Evolutionary conservation across 2,329 filamentous ascomycete species (phyloP).

Genomic region (Clonostachys byssicola): DNA sequence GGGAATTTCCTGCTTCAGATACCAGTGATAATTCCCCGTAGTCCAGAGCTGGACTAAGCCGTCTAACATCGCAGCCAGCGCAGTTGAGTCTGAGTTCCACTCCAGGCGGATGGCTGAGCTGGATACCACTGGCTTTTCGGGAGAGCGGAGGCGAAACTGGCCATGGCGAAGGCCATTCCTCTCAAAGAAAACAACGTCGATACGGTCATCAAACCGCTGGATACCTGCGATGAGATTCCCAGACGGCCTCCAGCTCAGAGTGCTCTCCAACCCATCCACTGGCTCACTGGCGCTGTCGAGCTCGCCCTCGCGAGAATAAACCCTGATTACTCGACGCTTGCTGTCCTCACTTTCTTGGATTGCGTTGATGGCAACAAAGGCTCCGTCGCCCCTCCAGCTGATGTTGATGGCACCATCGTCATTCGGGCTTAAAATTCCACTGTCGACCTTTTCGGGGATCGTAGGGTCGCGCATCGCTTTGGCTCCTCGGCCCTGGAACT

Average conservation of each 20-base stretch:
- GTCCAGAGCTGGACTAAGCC: slow-evolving; percentile 91
- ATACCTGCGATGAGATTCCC: slow-evolving; percentile 90
- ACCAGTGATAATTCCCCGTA: slow-evolving; percentile 97
- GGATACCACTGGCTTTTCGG: slow-evolving; percentile 33
- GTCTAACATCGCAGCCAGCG: slow-evolving; percentile 74
- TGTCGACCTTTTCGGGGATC: slow-evolving; percentile 86
- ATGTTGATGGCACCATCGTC: slow-evolving; percentile 60
- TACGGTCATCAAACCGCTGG: slow-evolving; percentile 63
- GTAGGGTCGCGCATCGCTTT: slow-evolving; percentile 87
- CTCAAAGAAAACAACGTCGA: slow-evolving; percentile 93
- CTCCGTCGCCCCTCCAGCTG: slow-evolving; percentile 88
- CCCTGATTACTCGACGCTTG: slow-evolving; percentile 73
- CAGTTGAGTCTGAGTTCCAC: slow-evolving; percentile 92
- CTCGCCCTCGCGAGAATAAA: slow-evolving; percentile 85
- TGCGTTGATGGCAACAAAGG: slow-evolving; percentile 82
- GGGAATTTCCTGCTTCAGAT: slow-evolving; percentile 84
- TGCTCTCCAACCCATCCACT: slow-evolving; percentile 83
- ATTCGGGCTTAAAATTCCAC: slow-evolving; percentile 68
- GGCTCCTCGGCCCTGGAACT: slow-evolving; percentile 90
- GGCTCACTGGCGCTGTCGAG: slow-evolving; percentile 94
- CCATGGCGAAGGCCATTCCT: slow-evolving; percentile 96
- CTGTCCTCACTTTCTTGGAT: slow-evolving; percentile 56
- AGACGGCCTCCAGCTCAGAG: slow-evolving; percentile 85
- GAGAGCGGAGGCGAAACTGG: slow-evolving; percentile 74
- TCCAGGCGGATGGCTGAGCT: slow-evolving; percentile 60